phyloP scores from a whole-genome alignment of 495 filamentous ascomycete genomes.

The Lineolata rhizophorae region DNA sequence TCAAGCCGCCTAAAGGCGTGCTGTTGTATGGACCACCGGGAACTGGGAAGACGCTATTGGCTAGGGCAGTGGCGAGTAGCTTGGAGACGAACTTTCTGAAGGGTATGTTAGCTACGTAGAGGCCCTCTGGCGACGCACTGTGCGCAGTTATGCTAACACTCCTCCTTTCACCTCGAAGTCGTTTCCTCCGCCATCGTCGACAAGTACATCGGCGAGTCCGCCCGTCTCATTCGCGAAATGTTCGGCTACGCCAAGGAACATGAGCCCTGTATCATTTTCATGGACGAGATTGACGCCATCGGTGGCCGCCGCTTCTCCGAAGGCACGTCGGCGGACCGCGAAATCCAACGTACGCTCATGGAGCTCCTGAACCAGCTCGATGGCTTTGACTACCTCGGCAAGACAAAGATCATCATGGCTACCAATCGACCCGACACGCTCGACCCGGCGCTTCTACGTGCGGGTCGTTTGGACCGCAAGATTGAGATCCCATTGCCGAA shows the following conservation, averaged over 20 bases:
- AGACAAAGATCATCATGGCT: constrained; percentile 99
- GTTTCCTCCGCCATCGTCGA: constrained; percentile 99
- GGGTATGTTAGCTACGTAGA: constrained; percentile 45
- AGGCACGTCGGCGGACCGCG: constrained; percentile 91
- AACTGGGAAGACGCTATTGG: constrained; percentile 91
- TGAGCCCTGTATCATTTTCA: constrained; percentile 99
- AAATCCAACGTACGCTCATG: constrained; percentile 98
- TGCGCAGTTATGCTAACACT: not conserved
- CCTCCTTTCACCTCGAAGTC: constrained; percentile 38
- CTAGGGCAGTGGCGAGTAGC: constrained; percentile 87
- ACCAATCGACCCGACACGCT: constrained; percentile 97
- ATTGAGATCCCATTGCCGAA: constrained; percentile 99
- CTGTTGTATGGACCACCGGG: constrained; percentile 93
- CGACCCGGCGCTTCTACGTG: constrained; percentile 82
- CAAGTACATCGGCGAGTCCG: constrained; percentile 98
- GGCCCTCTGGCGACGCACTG: not conserved
- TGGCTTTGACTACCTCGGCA: constrained; percentile 96
- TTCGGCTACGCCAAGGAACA: constrained; percentile 99
- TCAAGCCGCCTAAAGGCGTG: constrained; percentile 98
- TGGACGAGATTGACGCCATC: constrained; percentile 99
- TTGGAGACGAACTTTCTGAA: constrained; percentile 98
- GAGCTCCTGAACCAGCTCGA: constrained; percentile 97
- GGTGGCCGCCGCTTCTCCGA: constrained; percentile 95
- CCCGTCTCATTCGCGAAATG: constrained; percentile 95
- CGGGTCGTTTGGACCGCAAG: constrained; percentile 88